A percentile compares a stretch with the other conserved stretches of the same genome.
These are phyloP conservation scores for Exophiala lecanii-corni DNA, from an alignment of 2,329 filamentous ascomycete species.

Conservation along the genomic window DNA sequence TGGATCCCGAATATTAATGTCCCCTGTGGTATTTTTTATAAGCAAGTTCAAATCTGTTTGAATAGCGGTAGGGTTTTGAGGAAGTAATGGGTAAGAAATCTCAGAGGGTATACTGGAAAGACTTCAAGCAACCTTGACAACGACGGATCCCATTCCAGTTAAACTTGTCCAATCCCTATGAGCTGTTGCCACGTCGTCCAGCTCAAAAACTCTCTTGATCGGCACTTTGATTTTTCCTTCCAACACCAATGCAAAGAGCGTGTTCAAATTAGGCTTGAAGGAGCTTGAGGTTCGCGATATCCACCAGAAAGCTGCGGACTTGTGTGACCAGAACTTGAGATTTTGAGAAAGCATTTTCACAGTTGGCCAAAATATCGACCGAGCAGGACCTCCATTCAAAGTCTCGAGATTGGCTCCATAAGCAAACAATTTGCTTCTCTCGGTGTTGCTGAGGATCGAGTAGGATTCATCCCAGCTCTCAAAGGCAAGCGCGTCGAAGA, in stretches of 20 bases:
- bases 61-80: too few relatives aligned
- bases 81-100: too few relatives aligned
- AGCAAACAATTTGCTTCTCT: slow-evolving; percentile 25
- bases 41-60: too few relatives aligned
- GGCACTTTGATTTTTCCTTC: slow-evolving; percentile 5
- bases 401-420: slow-evolving; percentile 6
- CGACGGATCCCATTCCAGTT: slow-evolving; percentile 9
- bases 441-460: slow-evolving; percentile 39
- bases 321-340: slow-evolving; percentile 6
- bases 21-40: too few relatives aligned
- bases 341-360: slow-evolving; percentile 9
- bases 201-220: slow-evolving; percentile 8
- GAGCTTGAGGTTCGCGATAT: slow-evolving; percentile 2
- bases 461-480: slow-evolving; percentile 50
- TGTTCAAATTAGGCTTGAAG: slow-evolving; percentile 4
- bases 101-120: too few relatives aligned
- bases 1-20: too few relatives aligned
- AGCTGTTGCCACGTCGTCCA: slow-evolving; percentile 6
- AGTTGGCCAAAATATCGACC: slow-evolving; percentile 4
- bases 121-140: slow-evolving; percentile 1
- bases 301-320: slow-evolving; percentile 3
- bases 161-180: slow-evolving; percentile 9
- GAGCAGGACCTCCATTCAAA: slow-evolving; percentile 2
- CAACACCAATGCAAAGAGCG: slow-evolving; percentile 3
- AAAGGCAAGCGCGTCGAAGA: slow-evolving; percentile 49